Base-by-base conservation (phyloP, 371 early-diverging fungal genomes). In the Nematocida ironsii region DNA sequence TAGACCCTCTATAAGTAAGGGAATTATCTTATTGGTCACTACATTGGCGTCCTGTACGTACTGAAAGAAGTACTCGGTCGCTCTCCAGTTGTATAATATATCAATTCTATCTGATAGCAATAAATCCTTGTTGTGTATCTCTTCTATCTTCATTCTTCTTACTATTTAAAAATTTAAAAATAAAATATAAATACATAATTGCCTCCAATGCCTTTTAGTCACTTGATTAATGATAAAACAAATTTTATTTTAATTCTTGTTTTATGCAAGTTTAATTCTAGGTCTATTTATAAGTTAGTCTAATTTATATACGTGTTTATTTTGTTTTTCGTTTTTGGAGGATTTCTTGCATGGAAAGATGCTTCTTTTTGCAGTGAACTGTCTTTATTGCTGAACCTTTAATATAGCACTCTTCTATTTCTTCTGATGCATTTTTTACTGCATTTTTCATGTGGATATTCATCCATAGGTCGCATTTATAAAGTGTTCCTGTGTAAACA, bases 401-500 rank as follows among this genome's bases (percentile, higher is more conserved):
- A 45, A 87, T 25, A 60, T 76, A 87, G 71, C 83, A 80, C 68
- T 87, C 84, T 40, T 74, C 74, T 33, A 69, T 62, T 52, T 11
- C 48, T 62, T 60, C 82, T 72, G 33, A 68, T 71, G 18, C 60
- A 54, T 56, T 72, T 66, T 80, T 83, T 75, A 95, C 94, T 27
- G 95, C 95, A 86, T 95, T 95, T 72, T 93, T 90, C 54, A 97
- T 88, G 44, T 92, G 92, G 84, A 96, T 85, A 87, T 97, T 97
- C 97, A 96, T 97, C 90, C 91, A 95, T 64, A 87, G 68, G 62
- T 97, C 96, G 89, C 94, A 94, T 85, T 90, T 92, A 72, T 93
- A 92, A 85, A 97, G 91, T 88, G 93, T 94, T 5, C 97, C 97
- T 85, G 94, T 96, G 88, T 92, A 95, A 25, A 95, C 94, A 85